A percentile compares a stretch with the other conserved stretches of the same genome.
Conservation (phyloP, 1,284 basidiomycete genomes). For the Xerocomus minutiporus region DNA sequence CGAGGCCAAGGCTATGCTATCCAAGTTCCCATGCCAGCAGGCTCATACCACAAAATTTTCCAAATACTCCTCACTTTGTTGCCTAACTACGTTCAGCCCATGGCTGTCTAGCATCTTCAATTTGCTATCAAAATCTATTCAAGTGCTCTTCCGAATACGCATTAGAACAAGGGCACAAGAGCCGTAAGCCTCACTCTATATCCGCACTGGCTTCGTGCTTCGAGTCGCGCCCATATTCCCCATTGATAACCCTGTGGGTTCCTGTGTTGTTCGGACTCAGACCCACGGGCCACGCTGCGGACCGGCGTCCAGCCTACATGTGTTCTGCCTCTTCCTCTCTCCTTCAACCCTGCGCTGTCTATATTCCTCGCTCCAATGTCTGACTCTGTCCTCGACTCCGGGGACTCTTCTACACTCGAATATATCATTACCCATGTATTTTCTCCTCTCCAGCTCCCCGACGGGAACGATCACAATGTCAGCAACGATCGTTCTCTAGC, state of each 20-base stretch:
- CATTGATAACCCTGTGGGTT: background rate
- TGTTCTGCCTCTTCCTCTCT: too few relatives aligned
- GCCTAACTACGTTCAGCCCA: too few relatives aligned
- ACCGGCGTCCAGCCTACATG: too few relatives aligned
- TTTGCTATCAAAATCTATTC: background rate
- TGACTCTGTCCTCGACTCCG: background rate
- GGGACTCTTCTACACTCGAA: constrained; percentile 7
- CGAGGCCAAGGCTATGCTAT: too few relatives aligned
- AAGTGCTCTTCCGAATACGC: too few relatives aligned
- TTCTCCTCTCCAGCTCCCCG: constrained; percentile 21
- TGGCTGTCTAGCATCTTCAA: background rate
- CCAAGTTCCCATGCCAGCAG: too few relatives aligned
- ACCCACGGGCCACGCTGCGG: background rate
- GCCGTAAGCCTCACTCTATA: background rate
- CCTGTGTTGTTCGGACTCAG: constrained; percentile 4
- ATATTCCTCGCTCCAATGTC: constrained; percentile 2
- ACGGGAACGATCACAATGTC: constrained; percentile 13
- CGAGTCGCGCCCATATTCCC: background rate
- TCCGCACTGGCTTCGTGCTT: background rate
- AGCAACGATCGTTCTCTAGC: constrained; percentile 13
- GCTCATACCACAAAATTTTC: too few relatives aligned
- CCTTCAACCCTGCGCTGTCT: background rate
- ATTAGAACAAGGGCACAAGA: too few relatives aligned
- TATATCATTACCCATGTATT: background rate
- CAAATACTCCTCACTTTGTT: too few relatives aligned